These are phyloP conservation scores for Kodamaea derodonti DNA, from an alignment of 1,139 yeast species.

Conservation along the genomic window DNA sequence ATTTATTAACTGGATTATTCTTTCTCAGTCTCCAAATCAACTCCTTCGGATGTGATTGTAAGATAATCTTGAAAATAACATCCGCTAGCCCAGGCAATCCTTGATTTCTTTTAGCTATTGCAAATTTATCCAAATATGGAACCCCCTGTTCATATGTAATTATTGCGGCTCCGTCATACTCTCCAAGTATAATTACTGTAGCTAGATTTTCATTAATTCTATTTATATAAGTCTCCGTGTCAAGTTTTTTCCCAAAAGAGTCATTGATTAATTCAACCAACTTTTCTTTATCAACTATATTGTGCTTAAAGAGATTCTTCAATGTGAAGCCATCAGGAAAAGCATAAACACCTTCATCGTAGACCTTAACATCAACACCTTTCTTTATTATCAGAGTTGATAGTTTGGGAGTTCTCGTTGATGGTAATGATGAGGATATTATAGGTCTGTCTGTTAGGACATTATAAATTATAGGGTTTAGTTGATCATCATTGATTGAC, in stretches of 20 bases:
- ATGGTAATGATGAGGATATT: conserved; percentile 89
- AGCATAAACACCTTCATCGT: conserved; percentile 26
- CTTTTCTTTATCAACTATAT: conserved; percentile 52
- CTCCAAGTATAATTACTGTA: conserved; percentile 80
- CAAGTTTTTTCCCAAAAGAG: conserved; percentile 71
- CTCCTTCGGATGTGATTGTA: conserved; percentile 66
- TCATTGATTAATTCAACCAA: conserved; percentile 65
- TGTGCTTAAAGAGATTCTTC: conserved; percentile 41
- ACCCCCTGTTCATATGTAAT: conserved; percentile 68
- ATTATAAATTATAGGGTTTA: conserved; percentile 84
- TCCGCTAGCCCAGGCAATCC: conserved; percentile 95
- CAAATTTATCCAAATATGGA: conserved; percentile 89
- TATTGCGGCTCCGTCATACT: conserved; percentile 93
- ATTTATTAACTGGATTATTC: conserved; percentile 87
- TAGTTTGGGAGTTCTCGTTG: conserved; percentile 57
- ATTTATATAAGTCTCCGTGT: conserved; percentile 57
- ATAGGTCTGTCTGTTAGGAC: conserved; percentile 87
- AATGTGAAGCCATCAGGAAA: conserved; percentile 25
- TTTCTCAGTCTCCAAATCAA: conserved; percentile 86
- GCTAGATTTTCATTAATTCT: conserved; percentile 69
- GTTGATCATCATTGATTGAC: conserved; percentile 42
- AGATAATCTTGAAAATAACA: conserved; percentile 77
- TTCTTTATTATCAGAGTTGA: conserved; percentile 77
- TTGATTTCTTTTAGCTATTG: conserved; percentile 76
- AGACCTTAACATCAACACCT: conserved; percentile 64